Evolutionary conservation across 2,329 filamentous ascomycete genomes (phyloP).

Genomic region (Trichoderma sp.): DNA sequence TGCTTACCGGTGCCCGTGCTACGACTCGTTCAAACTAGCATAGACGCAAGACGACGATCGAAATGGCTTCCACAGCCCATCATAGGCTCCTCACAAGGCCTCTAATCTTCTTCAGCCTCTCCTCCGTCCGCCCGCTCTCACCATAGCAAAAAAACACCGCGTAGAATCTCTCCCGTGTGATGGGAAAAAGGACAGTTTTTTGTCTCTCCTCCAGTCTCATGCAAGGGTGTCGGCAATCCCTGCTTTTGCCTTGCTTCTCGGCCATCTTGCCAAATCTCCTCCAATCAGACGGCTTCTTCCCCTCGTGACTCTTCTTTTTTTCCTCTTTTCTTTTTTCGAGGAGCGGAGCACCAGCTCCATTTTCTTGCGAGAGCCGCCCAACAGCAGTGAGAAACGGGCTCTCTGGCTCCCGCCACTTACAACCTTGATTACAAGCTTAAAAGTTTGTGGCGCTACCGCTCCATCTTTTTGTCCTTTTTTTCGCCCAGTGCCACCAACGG

Average conservation of each 20-base stretch:
- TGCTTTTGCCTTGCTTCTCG: neutral
- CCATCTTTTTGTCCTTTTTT: neutral
- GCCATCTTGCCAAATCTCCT: neutral
- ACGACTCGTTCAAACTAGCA: neutral
- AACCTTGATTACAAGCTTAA: constrained; percentile 15
- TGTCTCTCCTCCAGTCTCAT: neutral
- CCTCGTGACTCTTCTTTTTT: neutral
- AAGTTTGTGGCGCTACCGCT: neutral
- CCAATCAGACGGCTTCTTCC: neutral
- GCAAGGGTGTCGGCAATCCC: neutral
- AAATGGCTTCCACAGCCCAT: neutral
- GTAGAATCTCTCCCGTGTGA: neutral
- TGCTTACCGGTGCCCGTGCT: neutral
- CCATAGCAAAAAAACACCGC: neutral
- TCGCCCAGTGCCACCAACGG: neutral
- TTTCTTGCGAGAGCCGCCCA: neutral
- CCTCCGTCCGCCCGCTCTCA: neutral
- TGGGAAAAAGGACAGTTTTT: neutral
- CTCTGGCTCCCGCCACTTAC: neutral
- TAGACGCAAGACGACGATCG: neutral
- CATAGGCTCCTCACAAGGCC: neutral
- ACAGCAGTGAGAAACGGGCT: neutral
- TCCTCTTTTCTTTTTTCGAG: neutral
- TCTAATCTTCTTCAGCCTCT: neutral
- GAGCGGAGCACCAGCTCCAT: neutral